Base-by-base conservation (phyloP, 1,284 basidiomycete genomes). In the Austroboletus novae-zelandiae region DNA sequence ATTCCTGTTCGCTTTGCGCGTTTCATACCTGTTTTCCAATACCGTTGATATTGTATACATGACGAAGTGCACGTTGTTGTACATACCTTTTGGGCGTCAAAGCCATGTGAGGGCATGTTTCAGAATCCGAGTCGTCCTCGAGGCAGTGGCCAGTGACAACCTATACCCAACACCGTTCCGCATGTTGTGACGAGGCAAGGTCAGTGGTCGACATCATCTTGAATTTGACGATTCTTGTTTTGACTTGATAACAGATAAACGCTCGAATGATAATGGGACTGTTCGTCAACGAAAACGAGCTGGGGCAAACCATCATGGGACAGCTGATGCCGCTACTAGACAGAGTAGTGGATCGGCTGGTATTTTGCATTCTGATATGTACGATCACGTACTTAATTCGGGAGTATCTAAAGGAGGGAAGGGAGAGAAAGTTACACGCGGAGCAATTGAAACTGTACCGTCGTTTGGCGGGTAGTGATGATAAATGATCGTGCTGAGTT, bases 251-350 rank as follows among this genome's bases (percentile, higher is more conserved):
- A 11, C 30, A 31, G 30, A 31, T 13, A 13, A 14, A 15, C 17
- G 9, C n/a, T 35, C 18, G 14, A 17, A 37, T 5, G 27, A 37
- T 5, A 30, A 62, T 62, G 61, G 62, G 56, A 5, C 14, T 65
- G 3, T 39, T 62, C 6, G n/a, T 66, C 10, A 44, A 64, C 43
- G 62, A 64, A 36, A 42, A 54, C 4, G 52, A 52, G 47, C 35
- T 66, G 0, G 59, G 56, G 36, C 53, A 41, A 14, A 40, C 13
- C 6, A 25, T 37, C 18, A 47, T 65, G 45, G 31, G 29, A 13
- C 45, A 53, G 5, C 9, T 62, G 50, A 50, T 34, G 36, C 65
- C 65, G 11, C 43, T 62, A 25, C 30, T 67, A 40, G 31, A 41
- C 15, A 40, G 25, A 7, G 20, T 54, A n/a, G 45, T 39, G 11